phyloP scores from a whole-genome alignment of 2,329 filamentous ascomycete genomes.

The Curvularia verruculosa region DNA sequence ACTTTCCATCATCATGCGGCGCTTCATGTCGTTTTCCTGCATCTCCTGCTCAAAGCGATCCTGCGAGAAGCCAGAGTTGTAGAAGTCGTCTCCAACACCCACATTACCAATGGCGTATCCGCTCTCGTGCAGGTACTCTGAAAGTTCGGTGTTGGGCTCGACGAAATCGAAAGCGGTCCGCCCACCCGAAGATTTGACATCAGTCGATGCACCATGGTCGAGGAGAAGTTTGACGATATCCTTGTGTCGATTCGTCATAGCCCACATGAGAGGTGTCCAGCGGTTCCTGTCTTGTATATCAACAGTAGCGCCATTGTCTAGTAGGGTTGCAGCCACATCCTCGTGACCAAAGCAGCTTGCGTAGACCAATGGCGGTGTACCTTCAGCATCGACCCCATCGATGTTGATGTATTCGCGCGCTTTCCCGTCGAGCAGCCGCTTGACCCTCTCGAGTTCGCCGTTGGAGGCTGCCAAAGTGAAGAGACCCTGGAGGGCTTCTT shows the following conservation, averaged over 20 bases:
- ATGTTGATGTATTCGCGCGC: slow-evolving; percentile 80
- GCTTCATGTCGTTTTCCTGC: slow-evolving; percentile 92
- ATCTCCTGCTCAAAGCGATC: slow-evolving; percentile 96
- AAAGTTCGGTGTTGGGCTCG: slow-evolving; percentile 93
- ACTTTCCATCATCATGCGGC: slow-evolving; percentile 99
- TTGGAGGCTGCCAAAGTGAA: slow-evolving; percentile 97
- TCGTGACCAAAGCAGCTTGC: slow-evolving; percentile 98
- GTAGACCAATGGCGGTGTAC: slow-evolving; percentile 95
- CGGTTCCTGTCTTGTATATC: slow-evolving; percentile 95
- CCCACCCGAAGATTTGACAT: slow-evolving; percentile 92
- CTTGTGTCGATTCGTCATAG: slow-evolving; percentile 98
- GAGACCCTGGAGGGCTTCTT: slow-evolving; percentile 79
- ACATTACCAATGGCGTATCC: slow-evolving; percentile 87
- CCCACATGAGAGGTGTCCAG: slow-evolving; percentile 99
- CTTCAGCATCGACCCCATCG: slow-evolving; percentile 88
- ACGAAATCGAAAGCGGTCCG: slow-evolving; percentile 96
- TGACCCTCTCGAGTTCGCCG: slow-evolving; percentile 83
- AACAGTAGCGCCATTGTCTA: slow-evolving; percentile 85
- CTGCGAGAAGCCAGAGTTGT: slow-evolving; percentile 88
- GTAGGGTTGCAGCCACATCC: slow-evolving; percentile 80
- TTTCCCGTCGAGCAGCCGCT: slow-evolving; percentile 74
- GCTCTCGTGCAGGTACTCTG: slow-evolving; percentile 91
- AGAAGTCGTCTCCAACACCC: slow-evolving; percentile 87
- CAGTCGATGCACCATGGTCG: slow-evolving; percentile 92
- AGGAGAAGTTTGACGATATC: slow-evolving; percentile 90